These are phyloP conservation scores for Hibiscus trionum DNA, from an alignment of 345 rosid genomes.

Conservation along the genomic window DNA sequence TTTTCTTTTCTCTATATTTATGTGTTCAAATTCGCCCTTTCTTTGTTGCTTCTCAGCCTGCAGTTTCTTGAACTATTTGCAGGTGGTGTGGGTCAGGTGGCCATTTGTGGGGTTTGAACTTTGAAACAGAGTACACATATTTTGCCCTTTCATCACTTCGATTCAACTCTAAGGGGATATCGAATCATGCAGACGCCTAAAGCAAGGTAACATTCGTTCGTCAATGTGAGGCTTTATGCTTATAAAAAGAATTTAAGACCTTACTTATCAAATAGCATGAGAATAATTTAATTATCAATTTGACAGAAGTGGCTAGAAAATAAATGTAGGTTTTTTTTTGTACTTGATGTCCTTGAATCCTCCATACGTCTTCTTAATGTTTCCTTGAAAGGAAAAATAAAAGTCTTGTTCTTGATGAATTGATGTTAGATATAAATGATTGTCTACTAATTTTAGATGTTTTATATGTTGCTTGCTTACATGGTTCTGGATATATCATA, in stretches of 20 bases:
- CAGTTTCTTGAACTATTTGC: slow-evolving; percentile 31
- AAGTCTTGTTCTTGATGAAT: not conserved
- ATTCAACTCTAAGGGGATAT: slow-evolving; percentile 15
- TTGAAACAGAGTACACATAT: slow-evolving; percentile 19
- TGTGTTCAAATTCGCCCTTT: slow-evolving; percentile 22
- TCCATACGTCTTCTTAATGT: not conserved
- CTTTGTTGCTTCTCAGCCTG: slow-evolving; percentile 25
- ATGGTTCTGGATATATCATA: not conserved
- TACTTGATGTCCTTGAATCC: not conserved
- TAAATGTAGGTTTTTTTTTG: not conserved
- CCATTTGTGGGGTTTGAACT: slow-evolving; percentile 28
- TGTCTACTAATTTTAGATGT: slow-evolving; percentile 5
- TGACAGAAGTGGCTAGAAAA: not conserved
- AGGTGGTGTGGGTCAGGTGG: slow-evolving; percentile 45
- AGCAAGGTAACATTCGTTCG: slow-evolving; percentile 44
- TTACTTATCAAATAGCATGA: not conserved
- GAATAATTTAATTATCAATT: not conserved
- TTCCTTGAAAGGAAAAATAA: not conserved
- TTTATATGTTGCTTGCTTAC: not conserved
- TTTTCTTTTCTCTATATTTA: slow-evolving; percentile 17
- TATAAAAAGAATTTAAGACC: too few relatives aligned
- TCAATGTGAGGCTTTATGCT: not conserved
- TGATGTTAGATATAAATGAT: not conserved
- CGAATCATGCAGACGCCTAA: slow-evolving; percentile 82
- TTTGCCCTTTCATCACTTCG: slow-evolving; percentile 11